Evolutionary conservation across 306 rosid species (phyloP).

Genomic region (Gastrolobium bilobum): DNA sequence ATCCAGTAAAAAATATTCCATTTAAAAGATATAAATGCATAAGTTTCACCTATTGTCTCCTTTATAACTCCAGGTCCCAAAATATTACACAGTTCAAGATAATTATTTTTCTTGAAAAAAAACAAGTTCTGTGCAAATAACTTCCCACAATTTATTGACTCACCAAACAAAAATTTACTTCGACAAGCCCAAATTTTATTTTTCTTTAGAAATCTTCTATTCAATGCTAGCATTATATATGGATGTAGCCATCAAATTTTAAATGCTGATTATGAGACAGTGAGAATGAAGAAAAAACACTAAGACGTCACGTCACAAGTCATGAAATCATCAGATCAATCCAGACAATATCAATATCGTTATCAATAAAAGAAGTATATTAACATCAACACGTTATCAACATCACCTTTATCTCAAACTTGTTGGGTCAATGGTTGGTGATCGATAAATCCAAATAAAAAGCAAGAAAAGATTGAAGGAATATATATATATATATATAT

Average conservation of each 20-base stretch:
- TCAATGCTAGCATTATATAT: neutral
- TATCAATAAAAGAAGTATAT: neutral
- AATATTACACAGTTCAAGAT: neutral
- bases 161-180: constrained; percentile 4
- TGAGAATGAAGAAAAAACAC: neutral
- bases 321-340: constrained; percentile 4
- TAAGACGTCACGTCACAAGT: neutral
- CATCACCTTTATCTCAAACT: too few relatives aligned
- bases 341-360: neutral
- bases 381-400: neutral
- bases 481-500: neutral
- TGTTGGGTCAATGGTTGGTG: too few relatives aligned
- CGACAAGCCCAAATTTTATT: constrained; percentile 17
- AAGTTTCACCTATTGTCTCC: neutral
- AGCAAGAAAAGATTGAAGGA: too few relatives aligned
- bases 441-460: too few relatives aligned
- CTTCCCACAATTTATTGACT: constrained; percentile 13
- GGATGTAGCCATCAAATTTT: neutral
- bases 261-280: neutral
- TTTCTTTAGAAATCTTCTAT: neutral
- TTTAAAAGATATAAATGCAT: constrained; percentile 8
- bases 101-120: neutral
- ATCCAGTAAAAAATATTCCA: constrained; percentile 18
- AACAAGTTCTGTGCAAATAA: neutral
- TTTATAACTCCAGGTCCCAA: neutral